Evolutionary conservation across 331 rosid genomes (phyloP).

Genomic region (Cydonia oblonga): DNA sequence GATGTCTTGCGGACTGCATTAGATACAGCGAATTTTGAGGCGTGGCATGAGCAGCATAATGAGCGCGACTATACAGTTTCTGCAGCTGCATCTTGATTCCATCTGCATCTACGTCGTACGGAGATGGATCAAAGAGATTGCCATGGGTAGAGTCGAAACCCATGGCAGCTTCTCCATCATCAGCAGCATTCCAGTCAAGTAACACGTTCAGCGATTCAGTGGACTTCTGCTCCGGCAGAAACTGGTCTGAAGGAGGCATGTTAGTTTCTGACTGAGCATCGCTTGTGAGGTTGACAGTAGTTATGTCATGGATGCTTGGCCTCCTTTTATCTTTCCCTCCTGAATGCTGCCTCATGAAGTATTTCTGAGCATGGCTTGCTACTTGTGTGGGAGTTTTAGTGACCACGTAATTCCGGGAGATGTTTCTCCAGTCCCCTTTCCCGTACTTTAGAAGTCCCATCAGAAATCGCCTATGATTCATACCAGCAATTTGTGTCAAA

Average conservation of each 20-base stretch:
- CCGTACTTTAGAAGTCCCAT: conserved; percentile 40
- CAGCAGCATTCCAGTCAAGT: conserved; percentile 27
- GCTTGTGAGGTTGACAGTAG: conserved; percentile 54
- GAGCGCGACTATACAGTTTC: conserved; percentile 34
- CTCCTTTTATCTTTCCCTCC: conserved; percentile 82
- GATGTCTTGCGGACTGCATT: conserved; percentile 35
- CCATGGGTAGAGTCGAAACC: conserved; percentile 39
- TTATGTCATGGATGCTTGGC: conserved; percentile 90
- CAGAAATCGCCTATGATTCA: conserved; percentile 31
- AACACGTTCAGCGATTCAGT: conserved; percentile 26
- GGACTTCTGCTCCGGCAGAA: conserved; percentile 32
- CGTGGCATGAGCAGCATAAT: conserved; percentile 43
- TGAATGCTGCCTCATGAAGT: conserved; percentile 64
- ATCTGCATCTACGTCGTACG: conserved; percentile 35
- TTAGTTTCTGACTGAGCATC: conserved; percentile 30
- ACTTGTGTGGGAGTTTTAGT: conserved; percentile 47
- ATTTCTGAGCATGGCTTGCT: conserved; percentile 55
- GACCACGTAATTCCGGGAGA: conserved; percentile 35
- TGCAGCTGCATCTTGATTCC: conserved; percentile 33
- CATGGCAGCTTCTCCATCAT: conserved; percentile 28
- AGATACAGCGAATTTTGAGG: conserved; percentile 30
- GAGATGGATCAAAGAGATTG: conserved; percentile 30
- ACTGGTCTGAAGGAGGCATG: conserved; percentile 20
- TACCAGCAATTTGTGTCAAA: neutral
- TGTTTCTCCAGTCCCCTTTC: conserved; percentile 50